Base-by-base conservation (phyloP, 352 stramenopile genomes). In the Pythium periplocum region DNA sequence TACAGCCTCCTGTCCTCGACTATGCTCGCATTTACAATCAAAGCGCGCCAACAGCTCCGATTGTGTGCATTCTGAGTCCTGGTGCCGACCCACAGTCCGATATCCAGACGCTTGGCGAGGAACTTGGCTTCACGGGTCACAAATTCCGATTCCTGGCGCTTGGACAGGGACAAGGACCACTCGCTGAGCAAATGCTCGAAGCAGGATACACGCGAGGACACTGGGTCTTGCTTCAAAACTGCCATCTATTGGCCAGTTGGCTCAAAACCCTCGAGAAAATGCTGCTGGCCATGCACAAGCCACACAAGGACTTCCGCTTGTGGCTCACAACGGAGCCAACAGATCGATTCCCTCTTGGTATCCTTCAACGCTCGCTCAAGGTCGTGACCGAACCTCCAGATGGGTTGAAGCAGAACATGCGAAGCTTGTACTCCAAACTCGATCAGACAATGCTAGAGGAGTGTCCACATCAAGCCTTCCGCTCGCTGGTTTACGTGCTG, bases 341-440 rank as follows among this genome's bases (percentile, higher is more conserved):
- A 1, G 91, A 98, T 46, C 87, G 90, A 17, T 98, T 98, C 63
- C 94, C 94, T 1, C 72, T 98, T 33, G 94, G 94, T 5, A 98
- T 98, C 39, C 60, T 98, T 6, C 94, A 98, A 62, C 75, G 90
- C 6, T 97, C 87, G 5, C 70, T 98, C 39, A 98, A 98, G 73
- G 93, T 98, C 17, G 94, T 98, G 42, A 98, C 94, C 4, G 94
- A 98, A 62, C 94, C 94, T 1, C 94, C 94, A 0, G 93, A 98
- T 56, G 93, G 94, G 26, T 76, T 98, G 9, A 98, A 98, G 68
- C 90, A 98, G 50, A 98, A 98, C 57, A 98, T 98, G 94, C 82
- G 93, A 9, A 94, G 87, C 51, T 78, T 96, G 36, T 97, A 96
- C 64, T 75, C 74, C 9, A 97, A 97, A 58, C 80, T 98, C 31